Evolutionary conservation across 1,284 basidiomycete genomes (phyloP), one percentile per base, ranked within the genome.

Genomic region (Takashimella tepidaria): DNA sequence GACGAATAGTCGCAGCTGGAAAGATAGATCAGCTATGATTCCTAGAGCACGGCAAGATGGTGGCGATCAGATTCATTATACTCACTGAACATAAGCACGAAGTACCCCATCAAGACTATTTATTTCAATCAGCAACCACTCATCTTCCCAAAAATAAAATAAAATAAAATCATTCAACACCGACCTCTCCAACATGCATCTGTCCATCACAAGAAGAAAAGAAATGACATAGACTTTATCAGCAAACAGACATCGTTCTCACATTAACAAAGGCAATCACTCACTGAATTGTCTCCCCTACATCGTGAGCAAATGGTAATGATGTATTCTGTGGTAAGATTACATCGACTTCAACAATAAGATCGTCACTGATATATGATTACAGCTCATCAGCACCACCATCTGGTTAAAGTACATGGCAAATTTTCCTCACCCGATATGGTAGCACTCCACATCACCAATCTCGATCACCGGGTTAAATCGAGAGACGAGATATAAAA

Each of bases 401-500:
- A 46, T 22, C 31, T 25, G n/a, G 50, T 13, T 37, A 8, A 19
- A 45, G 21, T 40, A 8, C 46, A 24, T 13, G 11, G n/a, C n/a
- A 4, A n/a, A 25, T 45, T 5, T 22, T n/a, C n/a, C 31, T 41
- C 42, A 73, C 71, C 74, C 74, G 27, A 76, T 72, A 60, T 76
- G 74, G 59, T 77, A 77, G 57, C 72, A 69, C 57, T 77, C 74
- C 6, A 76, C 62, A 41, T 67, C 69, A 0, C 63, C 67, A 43
- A 77, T 72, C 49, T 73, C 69, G 19, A 69, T 52, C 4, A 77
- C 70, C 0, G 72, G 71, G 52, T 72, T 72, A 65, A 77, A 77
- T 4, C 78, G 63, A 2, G 75, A 72, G 21, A 78, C 76, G 41
- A 80, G 70, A 54, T 80, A 80, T 1, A 79, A 68, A n/a, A 79